Base-by-base conservation (phyloP, 2,329 filamentous ascomycete species). In the Fusarium longipes region DNA sequence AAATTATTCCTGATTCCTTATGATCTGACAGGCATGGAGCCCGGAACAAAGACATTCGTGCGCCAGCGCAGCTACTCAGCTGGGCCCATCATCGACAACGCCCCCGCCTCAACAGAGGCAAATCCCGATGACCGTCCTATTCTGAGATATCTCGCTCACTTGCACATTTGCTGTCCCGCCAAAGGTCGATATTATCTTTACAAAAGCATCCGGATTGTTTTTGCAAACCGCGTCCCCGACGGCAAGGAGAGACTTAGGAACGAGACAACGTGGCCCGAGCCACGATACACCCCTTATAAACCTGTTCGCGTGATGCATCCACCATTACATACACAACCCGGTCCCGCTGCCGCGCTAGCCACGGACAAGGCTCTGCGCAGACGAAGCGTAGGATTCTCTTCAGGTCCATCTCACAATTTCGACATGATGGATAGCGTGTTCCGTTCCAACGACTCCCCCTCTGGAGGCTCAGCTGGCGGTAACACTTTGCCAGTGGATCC, bases 1-100 rank as follows among this genome's bases (percentile, higher is more conserved):
- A 98, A 99, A 77, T 83, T 99, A 1, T 98, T 98, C 71, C 84
- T 98, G 24, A 88, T 99, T 4, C 96, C 95, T 0, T 99, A 98
- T 72, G 93, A 98, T 75, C 83, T 99, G 2, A 86, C 88, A 1
- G 95, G 93, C 50, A 99, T 99, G 95, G 91, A 96, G 64, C 87
- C 93, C 0, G 93, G 93, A 0, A 96, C 93, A 17, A 98, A 98
- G 78, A 99, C 96, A 0, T 98, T 98, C 72, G 91, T 99, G 63
- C 89, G 96, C 29, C 96, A 99, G 79, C 90, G 96, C 62, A 96
- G 92, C 77, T 98, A 97, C 77, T 97, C 93, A 0, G 89, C 91
- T 11, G 93, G 93, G 0, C 91, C 93, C 5, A 91, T 95, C 59
- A 89, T 96, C 57, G 93, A 96, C 63, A 88, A 89, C 50, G 67